Conservation (phyloP, 2,329 filamentous ascomycete genomes). For the Teratosphaeria nubilosa region DNA sequence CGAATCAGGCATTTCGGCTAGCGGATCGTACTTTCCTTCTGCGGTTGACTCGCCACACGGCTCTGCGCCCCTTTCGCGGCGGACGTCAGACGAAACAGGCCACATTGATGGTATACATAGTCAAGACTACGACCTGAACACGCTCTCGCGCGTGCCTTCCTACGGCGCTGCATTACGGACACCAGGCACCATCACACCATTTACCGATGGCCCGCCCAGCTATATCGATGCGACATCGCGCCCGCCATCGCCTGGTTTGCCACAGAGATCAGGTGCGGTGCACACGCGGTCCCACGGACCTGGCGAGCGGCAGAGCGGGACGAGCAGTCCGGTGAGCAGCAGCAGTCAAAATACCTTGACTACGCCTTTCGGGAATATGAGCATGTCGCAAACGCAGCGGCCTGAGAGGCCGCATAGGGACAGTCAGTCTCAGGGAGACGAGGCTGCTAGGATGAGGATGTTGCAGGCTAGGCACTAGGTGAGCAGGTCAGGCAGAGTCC, state of each 20-base stretch:
- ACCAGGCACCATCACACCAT: conserved; percentile 31
- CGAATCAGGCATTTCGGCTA: conserved; percentile 4
- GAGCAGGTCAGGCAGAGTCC: background rate
- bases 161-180: conserved; percentile 42
- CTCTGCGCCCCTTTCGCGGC: conserved; percentile 23
- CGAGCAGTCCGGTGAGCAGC: conserved; percentile 15
- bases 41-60: conserved; percentile 16
- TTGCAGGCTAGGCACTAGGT: conserved; percentile 6
- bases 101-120: conserved; percentile 9
- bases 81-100: conserved; percentile 22
- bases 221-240: conserved; percentile 38
- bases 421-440: conserved; percentile 2
- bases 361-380: conserved; percentile 4
- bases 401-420: conserved; percentile 2
- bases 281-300: conserved; percentile 15
- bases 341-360: conserved; percentile 11
- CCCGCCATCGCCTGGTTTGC: conserved; percentile 24
- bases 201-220: conserved; percentile 32
- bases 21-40: conserved; percentile 15
- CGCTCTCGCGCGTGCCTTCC: conserved; percentile 39
- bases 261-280: conserved; percentile 19
- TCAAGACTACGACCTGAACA: conserved; percentile 35
- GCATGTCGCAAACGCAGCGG: conserved; percentile 2
- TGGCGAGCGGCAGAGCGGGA: conserved; percentile 11
- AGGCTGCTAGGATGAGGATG: conserved; percentile 5